Evolutionary conservation across 768 basidiomycete genomes (phyloP).

Genomic region (Suillus plorans): DNA sequence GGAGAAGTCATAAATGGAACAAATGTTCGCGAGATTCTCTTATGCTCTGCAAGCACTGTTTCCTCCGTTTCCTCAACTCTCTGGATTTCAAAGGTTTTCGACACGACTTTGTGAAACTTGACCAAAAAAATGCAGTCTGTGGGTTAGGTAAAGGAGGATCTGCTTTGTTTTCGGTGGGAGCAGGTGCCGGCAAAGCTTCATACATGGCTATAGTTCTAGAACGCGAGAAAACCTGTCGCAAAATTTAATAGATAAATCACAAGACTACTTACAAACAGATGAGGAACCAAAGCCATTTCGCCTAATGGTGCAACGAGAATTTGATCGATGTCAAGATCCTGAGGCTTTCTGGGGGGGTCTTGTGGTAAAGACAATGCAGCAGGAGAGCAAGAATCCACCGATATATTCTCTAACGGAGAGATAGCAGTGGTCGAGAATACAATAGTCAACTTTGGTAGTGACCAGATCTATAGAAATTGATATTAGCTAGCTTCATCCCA

Average conservation of each 20-base stretch:
- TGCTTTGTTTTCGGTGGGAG: slow-evolving; percentile 16
- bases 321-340: slow-evolving; percentile 78
- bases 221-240: slow-evolving; percentile 67
- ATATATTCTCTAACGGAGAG: slow-evolving; percentile 60
- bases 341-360: slow-evolving; percentile 69
- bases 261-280: slow-evolving; percentile 63
- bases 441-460: slow-evolving; percentile 75
- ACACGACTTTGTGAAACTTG: slow-evolving; percentile 62
- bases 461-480: slow-evolving; percentile 66
- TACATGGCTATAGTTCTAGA: slow-evolving; percentile 84
- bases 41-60: slow-evolving; percentile 67
- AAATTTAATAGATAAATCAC: slow-evolving; percentile 5
- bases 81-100: slow-evolving; percentile 70
- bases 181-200: slow-evolving; percentile 57
- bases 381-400: slow-evolving; percentile 67
- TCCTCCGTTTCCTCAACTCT: slow-evolving; percentile 63
- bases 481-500: slow-evolving; percentile 9
- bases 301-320: slow-evolving; percentile 74
- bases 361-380: slow-evolving; percentile 62
- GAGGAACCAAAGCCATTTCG: slow-evolving; percentile 58
- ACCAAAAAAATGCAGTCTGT: slow-evolving; percentile 50
- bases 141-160: slow-evolving; percentile 41
- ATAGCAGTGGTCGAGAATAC: slow-evolving; percentile 71
- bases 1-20: slow-evolving; percentile 67
- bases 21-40: slow-evolving; percentile 59